Base-by-base conservation (phyloP, 2,329 filamentous ascomycete genomes). In the Diaporthe batatas region DNA sequence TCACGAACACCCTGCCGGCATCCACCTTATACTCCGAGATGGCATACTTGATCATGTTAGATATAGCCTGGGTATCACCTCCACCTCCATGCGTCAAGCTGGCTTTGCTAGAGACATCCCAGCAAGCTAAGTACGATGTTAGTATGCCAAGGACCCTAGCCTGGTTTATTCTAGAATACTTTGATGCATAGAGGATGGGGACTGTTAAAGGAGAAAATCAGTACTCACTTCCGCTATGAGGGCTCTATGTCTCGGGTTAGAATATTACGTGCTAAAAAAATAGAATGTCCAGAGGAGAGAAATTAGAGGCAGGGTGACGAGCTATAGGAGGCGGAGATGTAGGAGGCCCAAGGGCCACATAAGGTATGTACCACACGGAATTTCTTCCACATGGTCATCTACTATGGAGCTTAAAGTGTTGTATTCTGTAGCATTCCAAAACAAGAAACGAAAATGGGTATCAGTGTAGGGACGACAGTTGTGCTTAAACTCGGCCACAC, bases 21-120 rank as follows among this genome's bases (percentile, higher is more conserved):
- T 82, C 79, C 21, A 72, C 78, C 39, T 76, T 74, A 76, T 82
- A 82, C 72, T 78, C 72, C 67, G 76, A 76, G 36, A 82, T 75
- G 7, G 78, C 80, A 70, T 80, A 80, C 44, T 75, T 51, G 69
- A 82, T 79, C 81, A 83, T 83, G 36, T 72, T 72, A 29, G 58
- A 51, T 21, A 68, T 68, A 21, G 70, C 62, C 34, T 68, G 49
- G 21, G 36, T 58, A 21, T 68, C 62, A 29, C 80, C 81, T 1
- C 81, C 80, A 65, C 81, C 82, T 4, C 72, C 83, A 72, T 81
- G 79, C 8, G 76, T 76, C 44, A 83, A 76, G 0, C 85, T 84
- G 11, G 72, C 65, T 47, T 81, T 80, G n/a, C 84, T 87, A 8
- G 85, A 85, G 6, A 90, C 88, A 75, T 91, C 89, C 88, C 88